Conservation (phyloP, 306 rosid species). For the Benincasa hispida region DNA sequence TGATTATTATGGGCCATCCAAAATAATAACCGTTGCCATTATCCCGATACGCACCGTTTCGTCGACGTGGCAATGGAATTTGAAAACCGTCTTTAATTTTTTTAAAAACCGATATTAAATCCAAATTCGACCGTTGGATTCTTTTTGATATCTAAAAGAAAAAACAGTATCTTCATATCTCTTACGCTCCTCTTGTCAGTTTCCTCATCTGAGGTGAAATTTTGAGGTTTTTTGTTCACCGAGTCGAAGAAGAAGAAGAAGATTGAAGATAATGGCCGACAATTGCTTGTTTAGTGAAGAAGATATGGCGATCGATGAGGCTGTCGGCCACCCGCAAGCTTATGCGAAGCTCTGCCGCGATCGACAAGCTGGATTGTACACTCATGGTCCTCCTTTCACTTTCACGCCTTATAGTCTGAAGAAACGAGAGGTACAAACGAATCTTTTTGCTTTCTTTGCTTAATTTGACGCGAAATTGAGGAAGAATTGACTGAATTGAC, state of each 20-base stretch:
- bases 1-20: conserved; percentile 1
- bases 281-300: conserved; percentile 41
- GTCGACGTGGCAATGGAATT: not conserved
- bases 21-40: not conserved
- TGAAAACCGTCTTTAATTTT: not conserved
- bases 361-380: conserved; percentile 34
- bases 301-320: conserved; percentile 48
- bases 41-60: not conserved
- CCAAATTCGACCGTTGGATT: conserved; percentile 11
- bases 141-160: not conserved
- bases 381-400: conserved; percentile 69
- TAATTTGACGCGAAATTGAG: not conserved
- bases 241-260: not conserved
- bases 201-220: not conserved
- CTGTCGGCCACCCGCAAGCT: conserved; percentile 73
- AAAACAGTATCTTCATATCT: not conserved
- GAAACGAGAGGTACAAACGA: conserved; percentile 52
- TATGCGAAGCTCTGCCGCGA: conserved; percentile 56
- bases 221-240: no score
- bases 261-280: conserved; percentile 36
- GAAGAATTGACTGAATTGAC: not conserved
- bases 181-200: not conserved
- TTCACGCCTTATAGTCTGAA: conserved; percentile 60
- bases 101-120: not conserved
- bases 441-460: not conserved